These are phyloP conservation scores for Houttuynia cordata DNA, from an alignment of 164 flowering plant genomes.

Conservation along the genomic window DNA sequence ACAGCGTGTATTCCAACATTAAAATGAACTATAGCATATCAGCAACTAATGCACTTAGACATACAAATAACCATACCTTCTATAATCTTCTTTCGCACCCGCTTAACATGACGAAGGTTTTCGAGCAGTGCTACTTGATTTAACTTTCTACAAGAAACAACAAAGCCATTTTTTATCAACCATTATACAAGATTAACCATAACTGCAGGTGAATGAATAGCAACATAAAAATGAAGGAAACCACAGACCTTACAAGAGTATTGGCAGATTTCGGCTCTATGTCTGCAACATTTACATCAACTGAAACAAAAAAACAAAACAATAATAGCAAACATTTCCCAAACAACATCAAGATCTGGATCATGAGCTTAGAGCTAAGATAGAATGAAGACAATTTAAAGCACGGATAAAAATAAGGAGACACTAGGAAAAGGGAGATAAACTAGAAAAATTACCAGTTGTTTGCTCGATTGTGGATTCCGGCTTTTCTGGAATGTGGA, in stretches of 20 bases:
- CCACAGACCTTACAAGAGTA: slow-evolving; percentile 48
- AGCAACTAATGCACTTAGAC: neutral
- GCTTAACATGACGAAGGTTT: slow-evolving; percentile 73
- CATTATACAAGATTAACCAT: neutral
- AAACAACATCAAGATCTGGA: neutral
- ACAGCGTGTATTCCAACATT: neutral
- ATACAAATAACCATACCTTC: slow-evolving; percentile 1
- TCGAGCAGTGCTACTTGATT: slow-evolving; percentile 64
- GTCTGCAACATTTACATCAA: slow-evolving; percentile 44
- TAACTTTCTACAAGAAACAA: slow-evolving; percentile 32
- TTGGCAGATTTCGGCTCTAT: slow-evolving; percentile 66
- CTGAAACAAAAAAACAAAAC: slow-evolving; percentile 17
- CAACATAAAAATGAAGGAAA: neutral
- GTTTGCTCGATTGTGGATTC: slow-evolving; percentile 39
- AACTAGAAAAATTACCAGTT: slow-evolving; percentile 31
- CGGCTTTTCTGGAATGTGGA: slow-evolving; percentile 50
- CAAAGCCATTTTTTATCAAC: neutral
- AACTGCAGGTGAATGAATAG: neutral
- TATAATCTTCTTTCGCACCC: slow-evolving; percentile 33
- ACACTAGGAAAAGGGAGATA: neutral
- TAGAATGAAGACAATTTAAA: neutral
- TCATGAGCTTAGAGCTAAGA: neutral
- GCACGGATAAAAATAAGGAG: neutral
- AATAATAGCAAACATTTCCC: neutral
- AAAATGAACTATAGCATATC: neutral